Evolutionary conservation across 2,329 filamentous ascomycete genomes (phyloP).

Genomic region (Cadophora luteo-olivacea): DNA sequence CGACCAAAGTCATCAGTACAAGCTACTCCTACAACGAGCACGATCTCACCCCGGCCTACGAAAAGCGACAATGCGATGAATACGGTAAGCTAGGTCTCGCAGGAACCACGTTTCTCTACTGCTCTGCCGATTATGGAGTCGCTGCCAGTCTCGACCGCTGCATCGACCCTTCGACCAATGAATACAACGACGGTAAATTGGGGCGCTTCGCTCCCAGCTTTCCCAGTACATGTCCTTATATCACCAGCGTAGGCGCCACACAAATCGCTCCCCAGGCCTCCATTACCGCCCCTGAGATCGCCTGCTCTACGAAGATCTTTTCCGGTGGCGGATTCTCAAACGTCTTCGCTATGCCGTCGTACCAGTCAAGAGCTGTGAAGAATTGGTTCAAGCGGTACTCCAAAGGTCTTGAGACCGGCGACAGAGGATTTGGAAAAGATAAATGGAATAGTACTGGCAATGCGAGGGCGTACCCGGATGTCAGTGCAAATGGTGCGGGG

Average conservation of each 20-base stretch:
- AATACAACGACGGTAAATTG: conserved; percentile 11
- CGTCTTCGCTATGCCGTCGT: conserved; percentile 21
- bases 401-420: not conserved
- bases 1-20: conserved; percentile 25
- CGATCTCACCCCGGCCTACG: conserved; percentile 20
- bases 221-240: conserved; percentile 18
- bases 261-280: conserved; percentile 13
- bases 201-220: conserved; percentile 21
- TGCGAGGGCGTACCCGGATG: conserved; percentile 54
- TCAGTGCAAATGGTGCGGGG: conserved; percentile 53
- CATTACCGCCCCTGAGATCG: conserved; percentile 21
- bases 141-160: conserved; percentile 21
- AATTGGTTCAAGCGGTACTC: conserved; percentile 13
- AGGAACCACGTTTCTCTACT: conserved; percentile 20
- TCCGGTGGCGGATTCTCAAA: conserved; percentile 24
- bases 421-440: conserved; percentile 1
- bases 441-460: conserved; percentile 18
- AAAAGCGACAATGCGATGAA: conserved; percentile 20
- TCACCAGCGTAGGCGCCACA: conserved; percentile 22
- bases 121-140: conserved; percentile 25
- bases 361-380: conserved; percentile 18
- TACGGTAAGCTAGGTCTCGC: conserved; percentile 24
- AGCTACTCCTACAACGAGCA: conserved; percentile 21
- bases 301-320: conserved; percentile 18
- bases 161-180: conserved; percentile 8